Conservation (phyloP, 2,329 filamentous ascomycete species). For the Alternaria sp. region DNA sequence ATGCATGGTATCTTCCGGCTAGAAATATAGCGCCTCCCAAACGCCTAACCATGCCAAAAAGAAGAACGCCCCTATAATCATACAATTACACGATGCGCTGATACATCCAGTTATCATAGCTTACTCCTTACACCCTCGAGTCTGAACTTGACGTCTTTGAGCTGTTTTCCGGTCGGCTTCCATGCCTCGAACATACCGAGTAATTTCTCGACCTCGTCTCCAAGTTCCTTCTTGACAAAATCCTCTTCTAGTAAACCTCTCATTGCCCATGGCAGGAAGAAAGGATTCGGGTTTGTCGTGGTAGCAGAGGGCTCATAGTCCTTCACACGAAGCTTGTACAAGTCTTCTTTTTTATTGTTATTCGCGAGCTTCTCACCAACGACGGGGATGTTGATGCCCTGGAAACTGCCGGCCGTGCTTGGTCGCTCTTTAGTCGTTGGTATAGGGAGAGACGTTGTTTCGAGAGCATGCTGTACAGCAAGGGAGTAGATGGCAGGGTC, state of each 20-base stretch:
- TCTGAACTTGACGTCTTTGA: constrained; percentile 96
- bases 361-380: constrained; percentile 36
- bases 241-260: constrained; percentile 91
- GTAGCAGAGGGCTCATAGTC: constrained; percentile 42
- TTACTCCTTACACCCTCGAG: constrained; percentile 91
- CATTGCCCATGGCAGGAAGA: constrained; percentile 94
- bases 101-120: constrained; percentile 56
- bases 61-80: background rate
- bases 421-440: constrained; percentile 29
- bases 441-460: constrained; percentile 53
- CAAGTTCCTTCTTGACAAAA: constrained; percentile 82
- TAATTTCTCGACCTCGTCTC: constrained; percentile 77
- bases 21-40: background rate
- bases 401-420: constrained; percentile 32
- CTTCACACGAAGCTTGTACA: constrained; percentile 42
- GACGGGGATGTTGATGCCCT: constrained; percentile 44
- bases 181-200: constrained; percentile 92
- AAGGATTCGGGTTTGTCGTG: constrained; percentile 72
- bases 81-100: background rate
- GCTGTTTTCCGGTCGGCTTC: constrained; percentile 86
- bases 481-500: constrained; percentile 83
- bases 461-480: constrained; percentile 58
- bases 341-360: constrained; percentile 21
- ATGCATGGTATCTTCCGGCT: constrained; percentile 2
- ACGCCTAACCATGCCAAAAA: background rate